A percentile compares a stretch with the other conserved stretches of the same genome.
Evolutionary conservation across 2,329 filamentous ascomycete genomes (phyloP).

Genomic region (Aspergillus latus): DNA sequence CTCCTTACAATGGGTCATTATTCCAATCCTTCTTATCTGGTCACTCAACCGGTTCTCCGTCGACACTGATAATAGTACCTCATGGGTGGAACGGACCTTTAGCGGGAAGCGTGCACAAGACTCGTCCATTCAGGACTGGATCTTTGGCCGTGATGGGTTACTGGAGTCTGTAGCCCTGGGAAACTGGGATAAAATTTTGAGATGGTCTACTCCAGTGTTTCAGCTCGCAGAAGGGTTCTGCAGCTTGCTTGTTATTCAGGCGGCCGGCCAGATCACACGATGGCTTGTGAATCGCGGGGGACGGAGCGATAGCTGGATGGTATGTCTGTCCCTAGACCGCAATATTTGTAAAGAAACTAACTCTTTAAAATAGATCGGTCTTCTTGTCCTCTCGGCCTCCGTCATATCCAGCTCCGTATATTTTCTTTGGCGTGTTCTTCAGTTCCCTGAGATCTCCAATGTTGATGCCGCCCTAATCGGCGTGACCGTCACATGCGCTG

Average conservation of each 20-base stretch:
- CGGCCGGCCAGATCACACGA: conserved; percentile 86
- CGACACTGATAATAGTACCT: conserved; percentile 66
- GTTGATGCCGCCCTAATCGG: conserved; percentile 91
- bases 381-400: conserved; percentile 83
- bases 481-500: conserved; percentile 84
- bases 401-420: conserved; percentile 93
- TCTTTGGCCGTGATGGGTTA: conserved; percentile 82
- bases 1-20: conserved; percentile 79
- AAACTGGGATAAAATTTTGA: conserved; percentile 81
- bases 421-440: conserved; percentile 92
- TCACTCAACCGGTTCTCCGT: conserved; percentile 92
- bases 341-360: conserved; percentile 17
- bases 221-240: conserved; percentile 96
- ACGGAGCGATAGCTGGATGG: conserved; percentile 94
- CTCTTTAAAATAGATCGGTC: conserved; percentile 64
- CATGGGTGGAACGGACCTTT: conserved; percentile 81
- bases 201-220: conserved; percentile 91
- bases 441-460: conserved; percentile 90
- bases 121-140: conserved; percentile 74
- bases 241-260: conserved; percentile 92
- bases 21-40: conserved; percentile 89
- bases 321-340: conserved; percentile 48
- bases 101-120: conserved; percentile 62
- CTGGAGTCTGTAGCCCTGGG: conserved; percentile 78
- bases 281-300: conserved; percentile 89